These are phyloP conservation scores for Fusarium sp. DNA, from an alignment of 2,329 filamentous ascomycete species.

Conservation along the genomic window DNA sequence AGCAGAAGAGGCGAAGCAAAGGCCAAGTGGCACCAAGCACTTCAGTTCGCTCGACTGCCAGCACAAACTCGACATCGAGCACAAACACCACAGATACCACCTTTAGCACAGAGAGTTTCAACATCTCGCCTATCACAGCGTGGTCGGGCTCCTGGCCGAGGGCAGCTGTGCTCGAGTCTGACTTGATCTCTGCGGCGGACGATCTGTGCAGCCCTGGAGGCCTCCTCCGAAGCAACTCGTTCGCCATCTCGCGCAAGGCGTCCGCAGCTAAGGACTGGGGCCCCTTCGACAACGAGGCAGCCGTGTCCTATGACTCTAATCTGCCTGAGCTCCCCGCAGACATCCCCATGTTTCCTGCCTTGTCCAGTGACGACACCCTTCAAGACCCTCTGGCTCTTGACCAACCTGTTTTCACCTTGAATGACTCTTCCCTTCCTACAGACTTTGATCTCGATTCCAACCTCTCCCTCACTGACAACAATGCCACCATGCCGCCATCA, in stretches of 20 bases:
- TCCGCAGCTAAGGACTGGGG: conserved; percentile 37
- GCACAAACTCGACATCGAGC: conserved; percentile 50
- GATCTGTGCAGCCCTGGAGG: conserved; percentile 49
- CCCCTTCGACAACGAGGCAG: conserved; percentile 44
- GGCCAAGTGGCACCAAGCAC: conserved; percentile 56
- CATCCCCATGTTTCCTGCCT: conserved; percentile 47
- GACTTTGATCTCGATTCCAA: conserved; percentile 50
- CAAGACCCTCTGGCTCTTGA: conserved; percentile 46
- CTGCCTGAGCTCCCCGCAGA: conserved; percentile 57
- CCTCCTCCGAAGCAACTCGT: conserved; percentile 41
- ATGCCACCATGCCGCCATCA: conserved; percentile 34
- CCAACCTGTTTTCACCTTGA: conserved; percentile 50
- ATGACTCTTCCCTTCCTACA: conserved; percentile 47
- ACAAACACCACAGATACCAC: conserved; percentile 53
- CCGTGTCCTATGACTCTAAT: conserved; percentile 43
- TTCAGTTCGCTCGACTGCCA: conserved; percentile 58
- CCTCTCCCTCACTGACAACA: conserved; percentile 49
- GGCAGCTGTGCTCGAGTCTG: conserved; percentile 50
- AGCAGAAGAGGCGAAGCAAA: conserved; percentile 51
- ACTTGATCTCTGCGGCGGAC: conserved; percentile 57
- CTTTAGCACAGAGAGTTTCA: conserved; percentile 51
- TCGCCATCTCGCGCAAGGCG: conserved; percentile 36
- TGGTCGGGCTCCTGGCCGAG: conserved; percentile 49
- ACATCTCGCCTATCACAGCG: conserved; percentile 59
- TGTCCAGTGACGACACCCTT: conserved; percentile 44